Percentiles rank a stretch among this genome's conserved stretches.
These are phyloP conservation scores for Cucurbita pepo DNA, from an alignment of 306 rosid genomes.

Conservation along the genomic window DNA sequence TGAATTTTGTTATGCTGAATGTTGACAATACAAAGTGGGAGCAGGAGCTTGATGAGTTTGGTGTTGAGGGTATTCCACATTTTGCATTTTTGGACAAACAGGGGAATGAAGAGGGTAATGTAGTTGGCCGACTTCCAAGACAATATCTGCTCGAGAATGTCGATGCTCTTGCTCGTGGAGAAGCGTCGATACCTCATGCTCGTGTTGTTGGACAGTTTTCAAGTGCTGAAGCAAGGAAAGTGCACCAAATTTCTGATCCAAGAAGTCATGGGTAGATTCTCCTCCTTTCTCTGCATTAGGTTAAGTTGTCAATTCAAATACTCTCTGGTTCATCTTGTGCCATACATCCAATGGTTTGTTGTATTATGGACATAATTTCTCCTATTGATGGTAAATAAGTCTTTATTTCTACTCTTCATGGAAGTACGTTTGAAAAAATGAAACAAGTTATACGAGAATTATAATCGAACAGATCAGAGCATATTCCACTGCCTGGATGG, in stretches of 20 bases:
- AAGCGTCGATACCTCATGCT: constrained; percentile 66
- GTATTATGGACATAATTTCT: not conserved
- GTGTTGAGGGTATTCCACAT: constrained; percentile 98
- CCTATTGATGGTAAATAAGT: not conserved
- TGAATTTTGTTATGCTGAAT: constrained; percentile 64
- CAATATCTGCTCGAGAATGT: constrained; percentile 64
- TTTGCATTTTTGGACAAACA: constrained; percentile 73
- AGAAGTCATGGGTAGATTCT: constrained; percentile 74
- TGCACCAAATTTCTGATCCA: constrained; percentile 75
- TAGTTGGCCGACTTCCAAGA: constrained; percentile 84
- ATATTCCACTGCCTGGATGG: not conserved
- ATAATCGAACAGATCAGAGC: not conserved
- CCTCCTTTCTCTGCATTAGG: constrained; percentile 2
- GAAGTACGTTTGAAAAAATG: not conserved
- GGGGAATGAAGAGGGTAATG: constrained; percentile 94
- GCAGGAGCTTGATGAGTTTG: constrained; percentile 94
- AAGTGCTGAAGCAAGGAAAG: constrained; percentile 77
- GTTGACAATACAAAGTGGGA: constrained; percentile 97
- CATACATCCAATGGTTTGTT: not conserved
- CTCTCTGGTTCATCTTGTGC: not conserved
- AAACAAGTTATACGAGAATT: not conserved
- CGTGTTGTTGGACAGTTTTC: constrained; percentile 73
- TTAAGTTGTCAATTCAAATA: constrained; percentile 9
- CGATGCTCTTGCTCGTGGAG: constrained; percentile 68
- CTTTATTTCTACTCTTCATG: not conserved